Percentiles rank a stretch among this genome's conserved stretches.
phyloP scores from a whole-genome alignment of 2,329 filamentous ascomycete genomes.

The Cercospora sp. region DNA sequence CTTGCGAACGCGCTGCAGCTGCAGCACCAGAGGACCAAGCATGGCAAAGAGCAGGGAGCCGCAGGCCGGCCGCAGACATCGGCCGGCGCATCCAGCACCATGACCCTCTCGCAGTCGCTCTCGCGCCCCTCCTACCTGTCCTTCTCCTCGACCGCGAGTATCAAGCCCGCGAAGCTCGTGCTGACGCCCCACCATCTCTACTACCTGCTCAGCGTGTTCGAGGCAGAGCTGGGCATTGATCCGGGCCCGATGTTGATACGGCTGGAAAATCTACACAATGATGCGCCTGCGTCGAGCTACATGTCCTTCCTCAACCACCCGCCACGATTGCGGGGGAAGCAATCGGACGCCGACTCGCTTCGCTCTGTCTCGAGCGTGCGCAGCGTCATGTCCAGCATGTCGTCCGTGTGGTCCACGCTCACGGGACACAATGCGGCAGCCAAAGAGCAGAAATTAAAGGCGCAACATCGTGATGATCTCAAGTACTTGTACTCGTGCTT shows the following conservation, averaged over 20 bases:
- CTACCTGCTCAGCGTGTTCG: conserved; percentile 91
- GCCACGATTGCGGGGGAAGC: conserved; percentile 64
- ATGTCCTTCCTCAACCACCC: conserved; percentile 90
- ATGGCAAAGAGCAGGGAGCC: conserved; percentile 47
- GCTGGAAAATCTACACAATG: conserved; percentile 89
- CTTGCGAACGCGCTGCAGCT: conserved; percentile 93
- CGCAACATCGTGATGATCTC: conserved; percentile 78
- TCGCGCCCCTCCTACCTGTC: conserved; percentile 75
- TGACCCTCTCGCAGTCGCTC: conserved; percentile 75
- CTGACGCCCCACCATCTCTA: conserved; percentile 95
- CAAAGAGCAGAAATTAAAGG: conserved; percentile 86
- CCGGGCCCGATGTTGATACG: conserved; percentile 96
- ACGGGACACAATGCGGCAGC: conserved; percentile 78
- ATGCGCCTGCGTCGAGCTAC: conserved; percentile 83
- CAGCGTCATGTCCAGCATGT: conserved; percentile 97
- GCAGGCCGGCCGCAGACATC: conserved; percentile 53
- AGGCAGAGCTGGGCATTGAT: conserved; percentile 76
- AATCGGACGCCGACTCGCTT: conserved; percentile 84
- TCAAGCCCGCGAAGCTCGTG: conserved; percentile 88
- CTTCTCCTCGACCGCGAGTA: conserved; percentile 73
- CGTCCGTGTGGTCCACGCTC: conserved; percentile 84
- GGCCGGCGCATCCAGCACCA: conserved; percentile 68
- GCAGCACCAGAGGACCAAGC: conserved; percentile 69
- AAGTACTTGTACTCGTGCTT: conserved; percentile 98
- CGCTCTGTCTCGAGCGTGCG: conserved; percentile 95